Conservation (phyloP, 2,329 filamentous ascomycete genomes). For the Lecanosticta acicola region DNA sequence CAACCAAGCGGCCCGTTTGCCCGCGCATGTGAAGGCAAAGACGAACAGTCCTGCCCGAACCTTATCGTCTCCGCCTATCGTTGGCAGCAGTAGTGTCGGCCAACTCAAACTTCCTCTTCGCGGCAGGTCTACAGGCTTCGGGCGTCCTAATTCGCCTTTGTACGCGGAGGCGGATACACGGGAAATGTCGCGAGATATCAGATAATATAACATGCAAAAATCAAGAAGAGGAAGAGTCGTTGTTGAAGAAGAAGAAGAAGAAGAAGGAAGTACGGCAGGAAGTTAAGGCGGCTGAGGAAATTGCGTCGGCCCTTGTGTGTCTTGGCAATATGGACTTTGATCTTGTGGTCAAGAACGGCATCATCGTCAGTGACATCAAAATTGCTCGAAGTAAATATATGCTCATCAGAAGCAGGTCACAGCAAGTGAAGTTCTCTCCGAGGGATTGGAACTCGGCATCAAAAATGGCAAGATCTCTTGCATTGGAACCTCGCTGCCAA, state of each 20-base stretch:
- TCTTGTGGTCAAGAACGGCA: conserved; percentile 39
- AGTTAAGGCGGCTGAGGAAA: background rate
- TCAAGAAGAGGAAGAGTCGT: background rate
- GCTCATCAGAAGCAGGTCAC: conserved; percentile 34
- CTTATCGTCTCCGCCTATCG: background rate
- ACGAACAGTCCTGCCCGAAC: background rate
- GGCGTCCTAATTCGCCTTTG: background rate
- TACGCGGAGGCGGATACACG: background rate
- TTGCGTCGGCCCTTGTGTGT: background rate
- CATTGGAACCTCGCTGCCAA: conserved; percentile 38
- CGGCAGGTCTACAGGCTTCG: background rate
- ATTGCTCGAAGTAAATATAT: background rate
- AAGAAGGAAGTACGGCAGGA: background rate
- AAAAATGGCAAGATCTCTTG: conserved; percentile 43
- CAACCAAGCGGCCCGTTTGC: conserved; percentile 1
- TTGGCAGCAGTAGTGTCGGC: background rate
- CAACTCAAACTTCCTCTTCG: background rate
- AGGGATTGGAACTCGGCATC: conserved; percentile 45
- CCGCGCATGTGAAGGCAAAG: conserved; percentile 4
- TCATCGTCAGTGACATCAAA: conserved; percentile 37
- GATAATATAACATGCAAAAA: background rate
- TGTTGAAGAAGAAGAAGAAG: background rate
- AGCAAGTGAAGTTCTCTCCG: conserved; percentile 41
- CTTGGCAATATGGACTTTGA: conserved; percentile 33
- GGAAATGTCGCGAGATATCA: background rate